Conservation (phyloP, 257 asterid species). For the Primulina tabacum region DNA sequence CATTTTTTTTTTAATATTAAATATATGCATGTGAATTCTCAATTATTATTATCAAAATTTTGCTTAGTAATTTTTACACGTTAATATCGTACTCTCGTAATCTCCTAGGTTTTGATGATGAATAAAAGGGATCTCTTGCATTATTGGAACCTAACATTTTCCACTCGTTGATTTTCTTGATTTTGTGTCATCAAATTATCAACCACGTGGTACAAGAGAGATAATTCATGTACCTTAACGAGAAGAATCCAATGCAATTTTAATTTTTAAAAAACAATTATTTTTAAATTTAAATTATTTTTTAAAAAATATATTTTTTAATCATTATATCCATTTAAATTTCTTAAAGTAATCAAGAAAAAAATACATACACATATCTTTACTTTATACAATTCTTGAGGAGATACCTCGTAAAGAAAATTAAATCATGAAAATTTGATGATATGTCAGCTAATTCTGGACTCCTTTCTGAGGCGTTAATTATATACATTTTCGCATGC, state of each 20-base stretch:
- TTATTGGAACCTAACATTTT: conserved; percentile 27
- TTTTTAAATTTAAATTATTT: too few relatives aligned
- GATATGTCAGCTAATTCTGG: too few relatives aligned
- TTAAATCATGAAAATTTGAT: conserved; percentile 3
- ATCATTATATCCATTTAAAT: too few relatives aligned
- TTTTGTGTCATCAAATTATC: conserved; percentile 24
- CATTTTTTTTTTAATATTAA: not conserved
- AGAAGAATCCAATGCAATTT: conserved; percentile 52
- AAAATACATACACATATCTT: too few relatives aligned
- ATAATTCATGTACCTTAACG: conserved; percentile 4
- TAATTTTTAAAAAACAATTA: too few relatives aligned
- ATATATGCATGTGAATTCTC: not conserved
- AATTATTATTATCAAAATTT: not conserved
- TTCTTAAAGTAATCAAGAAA: too few relatives aligned
- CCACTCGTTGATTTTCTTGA: conserved; percentile 26
- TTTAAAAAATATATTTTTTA: too few relatives aligned
- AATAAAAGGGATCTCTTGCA: conserved; percentile 25
- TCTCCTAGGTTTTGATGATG: conserved; percentile 19
- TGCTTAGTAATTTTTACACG: conserved; percentile 9
- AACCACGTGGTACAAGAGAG: conserved; percentile 23
- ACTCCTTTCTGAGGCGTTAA: too few relatives aligned
- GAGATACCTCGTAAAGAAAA: conserved; percentile 22
- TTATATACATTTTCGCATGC: not conserved
- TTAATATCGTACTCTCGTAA: conserved; percentile 18
- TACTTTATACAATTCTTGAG: not conserved